Evolutionary conservation across 2,329 filamentous ascomycete species (phyloP), one percentile per base, ranked within the genome.

Genomic region (Neofusicoccum umdonicola): DNA sequence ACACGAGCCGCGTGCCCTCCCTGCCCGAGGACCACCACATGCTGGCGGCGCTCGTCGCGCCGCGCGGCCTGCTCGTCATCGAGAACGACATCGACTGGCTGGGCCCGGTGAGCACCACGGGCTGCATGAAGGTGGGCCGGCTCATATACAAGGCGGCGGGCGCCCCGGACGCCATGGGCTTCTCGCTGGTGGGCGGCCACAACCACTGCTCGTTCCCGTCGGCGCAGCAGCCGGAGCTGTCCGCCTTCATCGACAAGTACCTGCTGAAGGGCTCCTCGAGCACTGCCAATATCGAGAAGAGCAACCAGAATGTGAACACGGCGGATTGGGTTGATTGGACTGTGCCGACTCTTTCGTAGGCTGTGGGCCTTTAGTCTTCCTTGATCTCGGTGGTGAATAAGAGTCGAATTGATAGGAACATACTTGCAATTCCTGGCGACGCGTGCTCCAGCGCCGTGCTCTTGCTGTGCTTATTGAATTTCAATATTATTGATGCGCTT

Each of bases 71-170:
- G 50, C 77, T 83, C 57, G 80, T 83, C 35, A 82, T 85, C 51
- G 85, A 87, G 77, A 87, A 87, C 71, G 82, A 85, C 69, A 79
- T 79, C 68, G 84, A 86, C 75, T 87, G 84, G 85, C 80, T 87
- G 62, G 84, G 85, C 42, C 83, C 82, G 56, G 82, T 84, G 65
- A 81, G 82, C 63, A 86, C 83, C 15, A 85, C 83, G 31, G 84
- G 79, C 57, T 86, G 84, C 76, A 86, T 86, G 84, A 83, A 83
- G 74, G 83, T 81, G 19, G 84, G 77, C 4, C 79, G 81, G 44
- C 75, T 82, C 58, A 81, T 86, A 70, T 87, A 85, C 75, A 80
- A 84, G 76, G 82, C 80, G 4, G 77, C 83, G 31, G 85, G 83
- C 64, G 81, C 78, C 1, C 79, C 82, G 15, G 82, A 82, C 68